A percentile compares a stretch with the other conserved stretches of the same genome.
Evolutionary conservation across 805 yeast species (phyloP).

Genomic region (Candida sanyiensis): DNA sequence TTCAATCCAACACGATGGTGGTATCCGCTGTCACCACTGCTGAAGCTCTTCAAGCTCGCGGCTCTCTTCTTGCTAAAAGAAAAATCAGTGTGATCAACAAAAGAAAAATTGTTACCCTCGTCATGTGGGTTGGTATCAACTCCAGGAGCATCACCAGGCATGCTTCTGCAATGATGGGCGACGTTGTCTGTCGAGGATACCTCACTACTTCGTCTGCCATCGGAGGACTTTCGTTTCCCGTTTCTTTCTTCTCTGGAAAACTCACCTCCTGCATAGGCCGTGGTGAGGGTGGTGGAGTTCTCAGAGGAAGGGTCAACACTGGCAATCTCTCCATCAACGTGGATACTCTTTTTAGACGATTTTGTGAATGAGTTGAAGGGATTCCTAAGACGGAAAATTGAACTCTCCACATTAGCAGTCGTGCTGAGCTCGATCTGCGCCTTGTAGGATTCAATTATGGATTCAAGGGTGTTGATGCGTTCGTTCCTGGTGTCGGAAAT

Average conservation of each 20-base stretch:
- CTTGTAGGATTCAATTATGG: slow-evolving; percentile 45
- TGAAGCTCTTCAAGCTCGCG: not conserved
- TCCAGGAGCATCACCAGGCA: not conserved
- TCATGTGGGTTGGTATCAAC: slow-evolving; percentile 1
- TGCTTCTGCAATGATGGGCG: not conserved
- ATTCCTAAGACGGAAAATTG: slow-evolving; percentile 17
- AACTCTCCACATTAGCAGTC: slow-evolving; percentile 9
- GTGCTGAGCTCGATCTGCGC: slow-evolving; percentile 8
- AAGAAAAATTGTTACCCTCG: not conserved
- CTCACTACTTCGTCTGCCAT: not conserved
- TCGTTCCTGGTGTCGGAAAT: slow-evolving; percentile 52
- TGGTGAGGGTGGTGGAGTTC: not conserved
- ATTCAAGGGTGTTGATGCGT: slow-evolving; percentile 50
- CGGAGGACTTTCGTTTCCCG: not conserved
- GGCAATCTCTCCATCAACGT: slow-evolving; percentile 1
- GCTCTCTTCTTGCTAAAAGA: slow-evolving; percentile 3
- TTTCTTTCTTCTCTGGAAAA: not conserved
- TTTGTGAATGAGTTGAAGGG: slow-evolving; percentile 11
- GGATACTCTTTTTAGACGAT: slow-evolving; percentile 6
- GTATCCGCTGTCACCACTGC: not conserved
- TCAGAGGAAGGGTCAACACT: not conserved
- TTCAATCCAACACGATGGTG: slow-evolving; percentile 40
- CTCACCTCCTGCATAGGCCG: not conserved
- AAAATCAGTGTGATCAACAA: slow-evolving; percentile 6
- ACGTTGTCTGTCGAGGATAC: too few relatives aligned